A percentile compares a stretch with the other conserved stretches of the same genome.
These are phyloP conservation scores for Penicillium cataractarum DNA, from an alignment of 495 filamentous ascomycete species.

Conservation along the genomic window DNA sequence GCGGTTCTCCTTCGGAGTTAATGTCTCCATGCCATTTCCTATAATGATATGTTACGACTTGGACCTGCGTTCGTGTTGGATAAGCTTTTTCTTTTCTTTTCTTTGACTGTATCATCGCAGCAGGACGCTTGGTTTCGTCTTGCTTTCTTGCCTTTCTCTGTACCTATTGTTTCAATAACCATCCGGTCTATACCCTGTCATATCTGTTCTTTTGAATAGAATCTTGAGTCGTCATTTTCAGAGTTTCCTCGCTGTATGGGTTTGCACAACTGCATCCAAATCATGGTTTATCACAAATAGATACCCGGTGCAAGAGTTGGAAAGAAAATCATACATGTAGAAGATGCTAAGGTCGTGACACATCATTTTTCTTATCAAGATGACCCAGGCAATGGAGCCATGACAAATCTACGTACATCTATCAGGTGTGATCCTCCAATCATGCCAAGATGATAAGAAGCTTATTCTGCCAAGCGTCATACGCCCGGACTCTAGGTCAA, in stretches of 20 bases:
- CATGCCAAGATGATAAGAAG: conserved; percentile 9
- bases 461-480: conserved; percentile 22
- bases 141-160: conserved; percentile 15
- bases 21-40: conserved; percentile 29
- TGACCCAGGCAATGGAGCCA: conserved; percentile 4
- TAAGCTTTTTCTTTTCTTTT: conserved; percentile 12
- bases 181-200: conserved; percentile 14
- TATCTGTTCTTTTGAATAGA: not conserved
- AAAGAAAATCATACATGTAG: not conserved
- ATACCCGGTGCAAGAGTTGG: not conserved
- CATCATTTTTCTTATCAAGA: conserved; percentile 9
- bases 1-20: conserved; percentile 14
- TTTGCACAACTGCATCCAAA: not conserved
- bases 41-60: conserved; percentile 35
- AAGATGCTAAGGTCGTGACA: conserved; percentile 10
- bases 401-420: not conserved
- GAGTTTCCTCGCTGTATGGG: too few species aligned
- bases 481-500: conserved; percentile 12
- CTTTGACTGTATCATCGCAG: conserved; percentile 8
- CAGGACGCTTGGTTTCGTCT: conserved; percentile 8
- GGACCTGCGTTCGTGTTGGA: conserved; percentile 11
- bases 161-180: conserved; percentile 25
- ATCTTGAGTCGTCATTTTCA: not conserved
- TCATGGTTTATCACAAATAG: not conserved
- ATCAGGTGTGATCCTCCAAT: not conserved